A percentile compares a stretch with the other conserved stretches of the same genome.
Conservation (phyloP, 1,139 yeast species). For the Entelexis paramagnoliae region DNA sequence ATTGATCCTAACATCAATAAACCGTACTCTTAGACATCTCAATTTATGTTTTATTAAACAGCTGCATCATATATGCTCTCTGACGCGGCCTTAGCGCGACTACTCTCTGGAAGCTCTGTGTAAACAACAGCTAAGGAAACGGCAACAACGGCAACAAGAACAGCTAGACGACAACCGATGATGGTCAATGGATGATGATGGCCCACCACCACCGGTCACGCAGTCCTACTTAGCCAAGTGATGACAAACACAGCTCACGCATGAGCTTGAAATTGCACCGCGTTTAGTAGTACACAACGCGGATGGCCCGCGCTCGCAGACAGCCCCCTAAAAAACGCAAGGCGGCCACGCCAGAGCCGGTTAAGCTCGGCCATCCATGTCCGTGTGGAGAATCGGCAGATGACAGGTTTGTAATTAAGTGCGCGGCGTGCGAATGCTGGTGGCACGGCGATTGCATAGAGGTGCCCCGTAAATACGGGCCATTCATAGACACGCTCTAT, state of each 20-base stretch:
- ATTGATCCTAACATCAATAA: neutral
- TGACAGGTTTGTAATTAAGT: slow-evolving; percentile 3
- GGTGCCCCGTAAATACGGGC: neutral
- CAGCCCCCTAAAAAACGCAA: neutral
- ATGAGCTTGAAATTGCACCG: too few relatives aligned
- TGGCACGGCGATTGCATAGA: slow-evolving; percentile 13
- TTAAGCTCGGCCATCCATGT: neutral
- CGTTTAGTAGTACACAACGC: too few relatives aligned
- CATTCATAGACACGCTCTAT: neutral
- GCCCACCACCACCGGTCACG: too few relatives aligned
- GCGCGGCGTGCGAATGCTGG: slow-evolving; percentile 12
- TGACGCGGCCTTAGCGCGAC: too few relatives aligned
- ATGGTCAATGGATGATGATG: too few relatives aligned
- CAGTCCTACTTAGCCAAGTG: too few relatives aligned
- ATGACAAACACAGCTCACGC: neutral
- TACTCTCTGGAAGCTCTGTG: too few relatives aligned
- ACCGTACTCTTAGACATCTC: neutral
- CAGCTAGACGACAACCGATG: too few relatives aligned
- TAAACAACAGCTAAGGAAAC: too few relatives aligned
- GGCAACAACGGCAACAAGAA: too few relatives aligned
- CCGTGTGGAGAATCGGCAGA: neutral
- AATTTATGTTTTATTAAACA: neutral
- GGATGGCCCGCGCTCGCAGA: slow-evolving; percentile 4
- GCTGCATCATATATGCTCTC: too few relatives aligned
- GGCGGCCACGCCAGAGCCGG: neutral